phyloP scores from a whole-genome alignment of 129 eudicot genomes.

The Dittrichia graveolens region DNA sequence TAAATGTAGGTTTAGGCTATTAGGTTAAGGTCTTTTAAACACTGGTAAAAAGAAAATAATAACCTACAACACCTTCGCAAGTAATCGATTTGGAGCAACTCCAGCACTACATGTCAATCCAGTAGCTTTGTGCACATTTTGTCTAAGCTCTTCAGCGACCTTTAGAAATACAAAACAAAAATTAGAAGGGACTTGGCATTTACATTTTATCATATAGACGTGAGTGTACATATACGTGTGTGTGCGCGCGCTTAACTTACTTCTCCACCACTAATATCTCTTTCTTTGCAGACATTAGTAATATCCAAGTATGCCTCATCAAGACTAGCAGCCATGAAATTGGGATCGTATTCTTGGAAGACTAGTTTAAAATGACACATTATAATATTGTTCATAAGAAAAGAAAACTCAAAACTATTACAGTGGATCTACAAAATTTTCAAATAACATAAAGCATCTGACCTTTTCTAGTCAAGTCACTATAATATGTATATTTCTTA shows the following conservation, averaged over 20 bases:
- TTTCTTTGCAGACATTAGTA: conserved; percentile 74
- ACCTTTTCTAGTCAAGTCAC: conserved; percentile 95
- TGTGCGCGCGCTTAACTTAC: conserved; percentile 49
- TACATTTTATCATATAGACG: background rate
- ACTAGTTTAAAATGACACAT: conserved; percentile 40
- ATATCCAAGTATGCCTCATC: conserved; percentile 98
- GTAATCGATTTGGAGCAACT: conserved; percentile 91
- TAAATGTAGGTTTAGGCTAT: background rate
- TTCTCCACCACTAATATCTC: conserved; percentile 63
- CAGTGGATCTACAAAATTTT: conserved; percentile 1
- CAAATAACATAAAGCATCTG: conserved; percentile 13
- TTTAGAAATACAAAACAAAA: conserved; percentile 22
- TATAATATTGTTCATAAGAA: background rate
- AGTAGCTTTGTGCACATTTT: conserved; percentile 63
- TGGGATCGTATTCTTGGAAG: conserved; percentile 78
- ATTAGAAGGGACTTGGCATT: conserved; percentile 15
- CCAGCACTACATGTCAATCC: conserved; percentile 99
- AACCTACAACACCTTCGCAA: conserved; percentile 73
- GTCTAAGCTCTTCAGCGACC: conserved; percentile 93
- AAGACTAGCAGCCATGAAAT: conserved; percentile 85
- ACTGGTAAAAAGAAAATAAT: background rate
- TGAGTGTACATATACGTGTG: background rate
- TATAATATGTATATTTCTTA: conserved; percentile 81
- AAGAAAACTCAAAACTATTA: background rate
- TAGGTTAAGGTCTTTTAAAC: background rate